A percentile compares a stretch with the other conserved stretches of the same genome.
Evolutionary conservation across 306 rosid genomes (phyloP).

Genomic region (Cicer judaicum): DNA sequence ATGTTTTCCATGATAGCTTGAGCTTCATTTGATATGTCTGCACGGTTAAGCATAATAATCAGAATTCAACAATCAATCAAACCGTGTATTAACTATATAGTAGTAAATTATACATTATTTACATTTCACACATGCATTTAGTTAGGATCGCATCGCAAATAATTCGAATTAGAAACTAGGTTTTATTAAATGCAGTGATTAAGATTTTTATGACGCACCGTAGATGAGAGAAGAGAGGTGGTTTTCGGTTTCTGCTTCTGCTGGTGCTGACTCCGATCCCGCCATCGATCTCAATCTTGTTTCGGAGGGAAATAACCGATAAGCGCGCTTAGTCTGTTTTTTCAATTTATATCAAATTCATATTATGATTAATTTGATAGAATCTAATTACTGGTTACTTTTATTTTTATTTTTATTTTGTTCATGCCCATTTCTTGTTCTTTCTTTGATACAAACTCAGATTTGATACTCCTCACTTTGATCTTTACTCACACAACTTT

Average conservation of each 20-base stretch:
- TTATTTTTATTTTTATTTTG: too few species aligned
- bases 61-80: constrained; percentile 11
- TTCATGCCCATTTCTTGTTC: too few species aligned
- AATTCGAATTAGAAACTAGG: constrained; percentile 16
- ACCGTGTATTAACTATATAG: neutral
- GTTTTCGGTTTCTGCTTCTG: constrained; percentile 57
- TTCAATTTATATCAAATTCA: constrained; percentile 16
- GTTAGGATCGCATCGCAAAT: constrained; percentile 22
- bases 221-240: constrained; percentile 60
- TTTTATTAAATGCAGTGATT: neutral
- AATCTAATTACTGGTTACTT: neutral
- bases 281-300: constrained; percentile 56
- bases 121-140: neutral
- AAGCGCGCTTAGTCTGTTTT: neutral
- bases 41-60: constrained; percentile 33
- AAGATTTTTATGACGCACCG: constrained; percentile 51
- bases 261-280: constrained; percentile 52
- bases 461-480: too few species aligned
- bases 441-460: too few species aligned
- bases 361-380: neutral
- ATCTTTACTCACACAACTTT: too few species aligned
- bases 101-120: neutral
- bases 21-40: constrained; percentile 68
- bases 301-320: constrained; percentile 36
- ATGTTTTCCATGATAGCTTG: constrained; percentile 78